Base-by-base conservation (phyloP, 495 filamentous ascomycete genomes). In the Podospora appendiculata region DNA sequence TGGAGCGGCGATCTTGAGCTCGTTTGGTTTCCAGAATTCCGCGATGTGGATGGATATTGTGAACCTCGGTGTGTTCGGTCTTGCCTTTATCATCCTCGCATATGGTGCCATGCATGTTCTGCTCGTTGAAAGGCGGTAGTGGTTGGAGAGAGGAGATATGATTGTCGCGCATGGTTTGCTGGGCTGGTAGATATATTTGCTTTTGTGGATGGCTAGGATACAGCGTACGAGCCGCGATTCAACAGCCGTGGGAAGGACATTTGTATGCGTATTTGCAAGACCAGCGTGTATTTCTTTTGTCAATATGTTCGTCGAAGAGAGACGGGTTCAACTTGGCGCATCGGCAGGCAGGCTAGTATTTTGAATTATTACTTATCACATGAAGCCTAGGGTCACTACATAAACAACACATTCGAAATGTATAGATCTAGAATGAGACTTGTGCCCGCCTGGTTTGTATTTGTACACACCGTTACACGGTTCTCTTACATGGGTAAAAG, bases 41-140 rank as follows among this genome's bases (percentile, higher is more conserved):
- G 89, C 89, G 0, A 80, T 93, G 48, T 96, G 92, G 93, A 69
- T 65, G 40, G 93, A 98, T 68, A 82, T 92, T 17, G 73, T 87
- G 34, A 89, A 89, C 17, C 74, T 98, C 1, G 90, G 79, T 2
- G 70, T 92, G 16, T 91, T 97, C 59, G 88, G 86, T 7, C 87
- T 78, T 2, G 78, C 79, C 0, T 97, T 97, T 55, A 82, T 97
- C 48, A 73, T 97, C 9, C 77, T 96, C 59, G 90, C 91, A 16
- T 98, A 98, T 69, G 74, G 64, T 14, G 90, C 92, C 32, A 94
- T 98, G 90, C 94, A 97, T 75, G 64, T 96, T 47, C 68, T 98
- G 55, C 79, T 98, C 40, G 84, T 98, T 12, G 93, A 98, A 82
- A 92, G 85, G 76, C 75, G 93, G 62, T 95, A 68, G 55, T 57